Base-by-base conservation (phyloP, 2,329 filamentous ascomycete species). In the Penicillium crustosum region DNA sequence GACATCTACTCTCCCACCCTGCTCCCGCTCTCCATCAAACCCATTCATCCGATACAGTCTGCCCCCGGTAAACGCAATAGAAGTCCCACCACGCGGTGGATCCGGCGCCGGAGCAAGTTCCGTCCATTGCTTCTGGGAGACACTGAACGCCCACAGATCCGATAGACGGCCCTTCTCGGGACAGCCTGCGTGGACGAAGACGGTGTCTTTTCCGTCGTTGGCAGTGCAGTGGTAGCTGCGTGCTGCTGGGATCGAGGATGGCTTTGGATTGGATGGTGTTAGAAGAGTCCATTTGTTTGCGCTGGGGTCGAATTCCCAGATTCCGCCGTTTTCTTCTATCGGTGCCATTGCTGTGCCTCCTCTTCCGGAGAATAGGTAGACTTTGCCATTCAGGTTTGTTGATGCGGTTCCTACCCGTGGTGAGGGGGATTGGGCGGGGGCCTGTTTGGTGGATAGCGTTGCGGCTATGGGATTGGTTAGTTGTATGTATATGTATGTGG, bases 321-420 rank as follows among this genome's bases (percentile, higher is more conserved):
- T 80, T 3, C 85, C 80, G 17, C 91, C 91, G 12, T 79, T 73
- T 68, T 96, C 91, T 52, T 93, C 85, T 12, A 96, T 79, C 0
- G 90, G 86, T 2, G 83, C 78, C 83, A 90, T 87, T 29, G 85
- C 85, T 3, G 81, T 75, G 0, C 89, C 89, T 35, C 88, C 87
- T 44, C 90, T 86, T 10, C 92, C 91, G 48, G 90, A 91, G 73
- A 93, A 96, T 42, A 95, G 63, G 75, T 93, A 93, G 67, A 95
- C 86, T 23, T 86, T 86, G 44, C 83, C 82, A 57, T 86, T 82
- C 57, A 94, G 83, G 1, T 86, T 82, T 13, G 87, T 83, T 0
- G 88, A 85, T 35, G 90, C 87, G 64, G 91, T 85, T 21, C 91
- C 91, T 2, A 93, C 85, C 21, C 91, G 85, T 2, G 90, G 81